A percentile compares a stretch with the other conserved stretches of the same genome.
Evolutionary conservation across 768 basidiomycete genomes (phyloP).

Genomic region (Leccinellum albellum): DNA sequence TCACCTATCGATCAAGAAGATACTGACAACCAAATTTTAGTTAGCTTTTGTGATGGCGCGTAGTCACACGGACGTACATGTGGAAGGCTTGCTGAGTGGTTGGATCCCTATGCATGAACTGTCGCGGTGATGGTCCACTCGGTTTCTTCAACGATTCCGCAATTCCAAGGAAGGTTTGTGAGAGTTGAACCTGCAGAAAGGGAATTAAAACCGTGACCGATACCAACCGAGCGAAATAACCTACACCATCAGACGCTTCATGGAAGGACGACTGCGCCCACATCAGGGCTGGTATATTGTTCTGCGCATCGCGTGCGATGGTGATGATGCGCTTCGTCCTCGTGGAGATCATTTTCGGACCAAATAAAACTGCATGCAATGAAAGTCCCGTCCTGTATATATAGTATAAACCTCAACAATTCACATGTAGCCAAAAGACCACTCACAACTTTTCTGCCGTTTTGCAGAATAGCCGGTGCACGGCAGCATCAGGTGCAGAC

Average conservation of each 20-base stretch:
- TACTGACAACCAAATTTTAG: not conserved
- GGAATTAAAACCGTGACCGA: not conserved
- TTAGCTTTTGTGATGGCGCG: not conserved
- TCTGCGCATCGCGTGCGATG: slow-evolving; percentile 47
- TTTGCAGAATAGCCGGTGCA: slow-evolving; percentile 36
- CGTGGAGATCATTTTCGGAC: slow-evolving; percentile 24
- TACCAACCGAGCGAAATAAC: slow-evolving; percentile 5
- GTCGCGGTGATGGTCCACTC: slow-evolving; percentile 41
- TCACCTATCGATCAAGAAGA: slow-evolving; percentile 24
- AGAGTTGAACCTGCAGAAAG: slow-evolving; percentile 42
- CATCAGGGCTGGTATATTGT: slow-evolving; percentile 21
- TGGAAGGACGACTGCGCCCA: slow-evolving; percentile 43
- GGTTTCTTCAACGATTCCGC: slow-evolving; percentile 54
- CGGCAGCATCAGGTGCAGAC: slow-evolving; percentile 24
- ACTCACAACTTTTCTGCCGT: slow-evolving; percentile 40
- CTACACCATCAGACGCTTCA: slow-evolving; percentile 48
- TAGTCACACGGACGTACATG: slow-evolving; percentile 39
- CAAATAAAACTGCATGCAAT: slow-evolving; percentile 55
- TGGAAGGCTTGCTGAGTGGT: slow-evolving; percentile 51
- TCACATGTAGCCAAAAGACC: not conserved
- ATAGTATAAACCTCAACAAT: not conserved
- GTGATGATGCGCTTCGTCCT: slow-evolving; percentile 44
- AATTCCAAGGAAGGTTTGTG: slow-evolving; percentile 51
- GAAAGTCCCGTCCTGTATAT: slow-evolving; percentile 47
- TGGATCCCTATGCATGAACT: slow-evolving; percentile 51